Conservation (phyloP, 345 rosid genomes). For the Populus tremula region DNA sequence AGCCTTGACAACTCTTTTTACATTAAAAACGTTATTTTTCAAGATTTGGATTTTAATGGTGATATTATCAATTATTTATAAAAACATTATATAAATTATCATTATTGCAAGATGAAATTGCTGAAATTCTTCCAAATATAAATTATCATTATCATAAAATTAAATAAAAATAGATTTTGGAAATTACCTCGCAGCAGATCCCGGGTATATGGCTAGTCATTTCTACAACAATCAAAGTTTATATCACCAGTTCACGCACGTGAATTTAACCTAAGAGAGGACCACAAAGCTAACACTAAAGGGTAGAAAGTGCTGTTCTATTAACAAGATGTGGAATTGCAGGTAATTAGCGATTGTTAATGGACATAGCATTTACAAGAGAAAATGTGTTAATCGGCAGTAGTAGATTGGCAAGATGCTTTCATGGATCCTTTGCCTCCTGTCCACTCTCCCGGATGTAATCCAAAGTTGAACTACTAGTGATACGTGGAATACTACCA, state of each 20-base stretch:
- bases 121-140: no score
- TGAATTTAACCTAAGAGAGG: background rate
- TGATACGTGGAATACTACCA: background rate
- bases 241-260: background rate
- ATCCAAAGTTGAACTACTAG: background rate
- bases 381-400: conserved; percentile 4
- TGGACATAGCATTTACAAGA: conserved; percentile 22
- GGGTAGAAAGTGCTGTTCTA: background rate
- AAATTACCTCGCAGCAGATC: no score
- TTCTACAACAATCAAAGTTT: background rate
- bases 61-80: no score
- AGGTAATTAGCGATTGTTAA: background rate
- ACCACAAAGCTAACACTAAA: background rate
- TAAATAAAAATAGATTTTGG: no score
- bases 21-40: no score
- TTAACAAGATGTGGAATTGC: no score
- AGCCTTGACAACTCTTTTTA: no score
- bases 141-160: no score
- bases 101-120: no score
- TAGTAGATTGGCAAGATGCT: conserved; percentile 1
- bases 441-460: background rate
- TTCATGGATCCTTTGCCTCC: conserved; percentile 9
- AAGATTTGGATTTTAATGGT: no score
- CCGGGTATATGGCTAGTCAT: no score
- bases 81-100: no score